Base-by-base conservation (phyloP, 495 filamentous ascomycete species). In the Trichoderma orchidacearum region DNA sequence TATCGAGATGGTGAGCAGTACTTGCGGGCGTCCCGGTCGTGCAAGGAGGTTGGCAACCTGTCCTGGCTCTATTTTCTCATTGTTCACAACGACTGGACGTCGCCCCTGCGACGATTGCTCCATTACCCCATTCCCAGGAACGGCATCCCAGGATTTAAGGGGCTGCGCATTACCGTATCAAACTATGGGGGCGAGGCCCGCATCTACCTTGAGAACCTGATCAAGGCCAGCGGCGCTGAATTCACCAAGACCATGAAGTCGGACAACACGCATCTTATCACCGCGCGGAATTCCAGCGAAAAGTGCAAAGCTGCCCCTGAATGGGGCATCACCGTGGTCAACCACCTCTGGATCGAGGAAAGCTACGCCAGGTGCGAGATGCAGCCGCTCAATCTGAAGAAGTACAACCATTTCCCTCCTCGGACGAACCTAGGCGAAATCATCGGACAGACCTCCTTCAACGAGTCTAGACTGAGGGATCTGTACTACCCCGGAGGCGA, bases 271-370 rank as follows among this genome's bases (percentile, higher is more conserved):
- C 93, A 98, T 69, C 76, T 98, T 3, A 89, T 98, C 59, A 95
- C 93, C 4, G 93, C 93, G 5, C 85, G 95, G 61, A 80, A 81
- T 30, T 76, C 78, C 53, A 89, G 90, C 62, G 93, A 97, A 64
- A 99, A 99, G 68, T 95, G 85, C 63, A 81, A 81, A 5, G 93
- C 93, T 0, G 93, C 93, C 0, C 80, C 78, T 61, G 94, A 97
- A 67, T 99, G 93, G 93, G 84, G 85, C 30, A 83, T 97, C 29
- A 69, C 92, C 41, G 84, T 94, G 59, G 75, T 94, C 56, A 99
- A 99, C 66, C 92, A 97, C 63, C 75, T 99, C 1, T 99, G 93
- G 93, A 78, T 99, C 48, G 93, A 99, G 66, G 94, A 99, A 61
- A 90, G 89, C 68, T 99, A 97, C 65, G 88, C 90, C 5, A 86